Percentiles rank a stretch among this genome's conserved stretches.
Conservation (phyloP, 2,329 filamentous ascomycete species). For the Epichloe brachyelytri region DNA sequence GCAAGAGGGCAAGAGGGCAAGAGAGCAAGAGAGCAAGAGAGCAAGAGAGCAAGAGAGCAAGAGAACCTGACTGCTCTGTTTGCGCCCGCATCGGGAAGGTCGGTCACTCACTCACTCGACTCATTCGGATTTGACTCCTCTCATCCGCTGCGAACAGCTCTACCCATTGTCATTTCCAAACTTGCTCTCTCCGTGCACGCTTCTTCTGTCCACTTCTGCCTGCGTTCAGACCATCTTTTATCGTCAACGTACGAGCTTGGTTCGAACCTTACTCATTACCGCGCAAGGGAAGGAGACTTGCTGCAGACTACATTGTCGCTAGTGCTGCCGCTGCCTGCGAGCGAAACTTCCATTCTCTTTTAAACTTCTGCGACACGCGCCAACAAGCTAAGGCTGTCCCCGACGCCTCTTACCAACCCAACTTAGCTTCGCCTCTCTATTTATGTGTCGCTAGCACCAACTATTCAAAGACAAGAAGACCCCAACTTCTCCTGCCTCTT, state of each 20-base stretch:
- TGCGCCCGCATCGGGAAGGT: not conserved
- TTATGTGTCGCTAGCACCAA: not conserved
- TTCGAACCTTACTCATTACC: too few relatives aligned
- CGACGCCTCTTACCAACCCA: conserved; percentile 1
- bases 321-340: not conserved
- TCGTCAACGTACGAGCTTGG: not conserved
- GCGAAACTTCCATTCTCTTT: not conserved
- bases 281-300: too few relatives aligned
- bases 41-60: not conserved
- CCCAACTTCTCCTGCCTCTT: not conserved
- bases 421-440: not conserved
- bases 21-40: not conserved
- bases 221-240: not conserved
- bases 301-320: too few relatives aligned
- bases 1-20: too few relatives aligned
- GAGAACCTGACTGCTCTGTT: not conserved
- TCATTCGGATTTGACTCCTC: not conserved
- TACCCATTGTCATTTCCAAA: too few relatives aligned
- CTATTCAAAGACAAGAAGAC: not conserved
- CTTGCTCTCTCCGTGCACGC: not conserved
- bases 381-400: conserved; percentile 1
- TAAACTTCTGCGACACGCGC: conserved; percentile 4
- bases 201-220: not conserved
- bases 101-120: not conserved
- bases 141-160: too few relatives aligned